These are phyloP conservation scores for Russula sp. DNA, from an alignment of 768 basidiomycete genomes.

Conservation along the genomic window DNA sequence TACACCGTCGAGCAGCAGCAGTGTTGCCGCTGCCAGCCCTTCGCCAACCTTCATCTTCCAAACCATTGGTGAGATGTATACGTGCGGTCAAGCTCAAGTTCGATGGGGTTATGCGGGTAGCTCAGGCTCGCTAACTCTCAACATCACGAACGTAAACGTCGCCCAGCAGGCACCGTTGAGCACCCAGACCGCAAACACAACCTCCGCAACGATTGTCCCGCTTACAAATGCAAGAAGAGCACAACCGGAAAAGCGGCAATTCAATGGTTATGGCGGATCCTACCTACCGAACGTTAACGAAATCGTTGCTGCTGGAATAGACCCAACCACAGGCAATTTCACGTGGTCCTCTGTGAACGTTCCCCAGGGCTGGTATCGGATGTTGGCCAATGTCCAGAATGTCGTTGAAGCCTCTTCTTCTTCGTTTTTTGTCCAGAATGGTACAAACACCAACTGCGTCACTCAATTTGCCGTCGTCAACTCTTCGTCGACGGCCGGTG, in stretches of 20 bases:
- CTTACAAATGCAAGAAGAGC: not conserved
- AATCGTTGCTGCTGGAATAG: slow-evolving; percentile 27
- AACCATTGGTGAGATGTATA: slow-evolving; percentile 27
- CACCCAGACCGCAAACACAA: slow-evolving; percentile 11
- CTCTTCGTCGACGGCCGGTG: slow-evolving; percentile 25
- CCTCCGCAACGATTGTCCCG: not conserved
- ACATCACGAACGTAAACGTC: slow-evolving; percentile 35
- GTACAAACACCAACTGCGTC: slow-evolving; percentile 33
- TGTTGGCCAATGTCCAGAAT: slow-evolving; percentile 24
- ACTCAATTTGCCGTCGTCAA: slow-evolving; percentile 6
- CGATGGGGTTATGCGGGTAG: slow-evolving; percentile 24
- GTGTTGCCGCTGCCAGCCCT: not conserved
- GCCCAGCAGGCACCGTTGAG: slow-evolving; percentile 21
- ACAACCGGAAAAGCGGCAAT: not conserved
- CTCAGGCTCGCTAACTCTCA: slow-evolving; percentile 27
- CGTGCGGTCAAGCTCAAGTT: slow-evolving; percentile 30
- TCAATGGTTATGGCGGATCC: slow-evolving; percentile 7
- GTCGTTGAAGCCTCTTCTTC: slow-evolving; percentile 22
- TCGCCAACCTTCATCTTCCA: not conserved
- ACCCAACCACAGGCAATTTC: slow-evolving; percentile 27
- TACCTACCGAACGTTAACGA: slow-evolving; percentile 21
- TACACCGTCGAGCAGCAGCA: not conserved
- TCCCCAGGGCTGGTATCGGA: slow-evolving; percentile 41
- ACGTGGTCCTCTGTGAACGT: slow-evolving; percentile 43
- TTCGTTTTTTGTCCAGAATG: slow-evolving; percentile 33